Base-by-base conservation (phyloP, 345 rosid species). In the Viola odorata region DNA sequence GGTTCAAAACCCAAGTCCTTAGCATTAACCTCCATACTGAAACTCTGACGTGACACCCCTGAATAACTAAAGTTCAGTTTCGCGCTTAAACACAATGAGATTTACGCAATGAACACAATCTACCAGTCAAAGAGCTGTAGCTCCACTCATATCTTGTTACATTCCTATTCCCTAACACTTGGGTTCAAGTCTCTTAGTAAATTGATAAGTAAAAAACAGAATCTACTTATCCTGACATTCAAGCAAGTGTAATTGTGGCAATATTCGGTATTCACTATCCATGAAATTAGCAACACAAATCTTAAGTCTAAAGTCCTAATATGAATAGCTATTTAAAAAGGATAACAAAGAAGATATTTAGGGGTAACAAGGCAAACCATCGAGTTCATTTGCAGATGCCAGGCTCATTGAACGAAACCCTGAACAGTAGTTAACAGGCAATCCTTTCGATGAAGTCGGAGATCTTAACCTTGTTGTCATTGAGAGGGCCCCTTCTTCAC, bases 401-500 rank as follows among this genome's bases (percentile, higher is more conserved):
- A 59, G 41, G 71, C 84, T 82, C 68, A 60, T 55, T 23, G 99
- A 83, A 62, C 91, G 86, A 62, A 87, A 94, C n/a, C 99, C 97
- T 53, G 99, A 85, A 62, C 99, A 90, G 65, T 94, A 87, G 76
- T 90, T 94, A 58, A 87, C 97, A 55, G 99, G 91, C 42, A 87
- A 76, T 62, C 99, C 95, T 83, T 92, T 90, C 6, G 95, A 81
- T 65, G 76, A 72, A 73, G 63, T 81, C 70, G 69, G 81, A 17
- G 96, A 81, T 61, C 89, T 77, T 70, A 84, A 74, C 58, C 96
- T 70, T 55, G 99, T 87, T 53, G 99, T 90, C 96, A 90, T 89
- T 50, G 99, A 94, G 66, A 89, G 90, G 16, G 96, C 94, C 49
- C 97, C 96, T 80, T 90, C 99, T 73, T 92, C 99, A 5, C 99